Conservation (phyloP, 495 filamentous ascomycete genomes). For the Pyrenula aspistea region DNA sequence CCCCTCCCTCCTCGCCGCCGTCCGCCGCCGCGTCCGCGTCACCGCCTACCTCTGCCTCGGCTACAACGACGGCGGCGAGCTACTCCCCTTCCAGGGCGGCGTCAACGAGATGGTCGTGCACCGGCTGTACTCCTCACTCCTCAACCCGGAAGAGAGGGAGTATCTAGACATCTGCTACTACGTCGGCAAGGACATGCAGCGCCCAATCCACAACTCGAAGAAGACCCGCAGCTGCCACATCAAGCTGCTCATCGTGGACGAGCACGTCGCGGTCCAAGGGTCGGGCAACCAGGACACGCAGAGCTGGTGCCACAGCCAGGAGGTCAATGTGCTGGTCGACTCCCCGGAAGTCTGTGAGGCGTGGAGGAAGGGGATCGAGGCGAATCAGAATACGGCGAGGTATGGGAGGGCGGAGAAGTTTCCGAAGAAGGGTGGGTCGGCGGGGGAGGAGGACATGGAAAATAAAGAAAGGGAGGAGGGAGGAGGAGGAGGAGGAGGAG, state of each 20-base stretch:
- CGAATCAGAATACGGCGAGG: slow-evolving; percentile 58
- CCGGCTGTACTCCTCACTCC: slow-evolving; percentile 39
- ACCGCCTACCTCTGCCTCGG: slow-evolving; percentile 61
- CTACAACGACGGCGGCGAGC: slow-evolving; percentile 67
- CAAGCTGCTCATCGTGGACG: slow-evolving; percentile 66
- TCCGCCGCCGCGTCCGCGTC: slow-evolving; percentile 52
- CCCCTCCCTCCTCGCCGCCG: slow-evolving; percentile 47
- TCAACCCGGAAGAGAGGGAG: slow-evolving; percentile 25
- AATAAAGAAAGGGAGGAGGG: background rate
- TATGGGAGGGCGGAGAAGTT: slow-evolving; percentile 39
- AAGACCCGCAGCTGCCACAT: slow-evolving; percentile 59
- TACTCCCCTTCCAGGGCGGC: slow-evolving; percentile 63
- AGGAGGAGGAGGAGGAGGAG: slow-evolving; percentile 29
- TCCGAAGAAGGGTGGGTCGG: slow-evolving; percentile 37
- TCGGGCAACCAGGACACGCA: slow-evolving; percentile 72
- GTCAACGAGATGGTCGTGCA: slow-evolving; percentile 61
- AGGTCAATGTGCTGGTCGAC: slow-evolving; percentile 65
- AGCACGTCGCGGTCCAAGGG: slow-evolving; percentile 49
- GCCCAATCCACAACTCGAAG: slow-evolving; percentile 47
- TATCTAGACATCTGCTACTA: slow-evolving; percentile 52
- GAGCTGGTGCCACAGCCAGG: slow-evolving; percentile 64
- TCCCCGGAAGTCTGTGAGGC: slow-evolving; percentile 40
- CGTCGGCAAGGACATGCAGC: slow-evolving; percentile 57
- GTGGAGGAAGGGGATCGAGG: slow-evolving; percentile 49
- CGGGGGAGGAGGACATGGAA: slow-evolving; percentile 25